Evolutionary conservation across 768 basidiomycete species (phyloP).

Genomic region (Pisolithus marmoratus): DNA sequence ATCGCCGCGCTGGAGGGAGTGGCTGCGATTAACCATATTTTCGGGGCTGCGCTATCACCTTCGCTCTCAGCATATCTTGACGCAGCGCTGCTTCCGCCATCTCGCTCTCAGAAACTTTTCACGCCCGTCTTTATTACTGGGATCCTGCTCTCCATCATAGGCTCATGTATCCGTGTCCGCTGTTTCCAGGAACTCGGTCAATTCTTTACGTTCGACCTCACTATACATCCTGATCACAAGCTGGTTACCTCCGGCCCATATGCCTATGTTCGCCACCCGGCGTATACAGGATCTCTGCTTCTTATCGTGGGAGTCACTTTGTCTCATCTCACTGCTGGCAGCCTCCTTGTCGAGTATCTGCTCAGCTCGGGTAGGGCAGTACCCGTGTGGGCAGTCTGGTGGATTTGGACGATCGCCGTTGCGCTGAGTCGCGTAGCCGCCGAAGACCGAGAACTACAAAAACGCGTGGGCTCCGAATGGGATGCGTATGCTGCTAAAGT

Average conservation of each 20-base stretch:
- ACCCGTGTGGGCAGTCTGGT: slow-evolving; percentile 38
- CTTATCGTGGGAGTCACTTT: slow-evolving; percentile 42
- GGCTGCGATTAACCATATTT: slow-evolving; percentile 30
- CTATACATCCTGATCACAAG: slow-evolving; percentile 45
- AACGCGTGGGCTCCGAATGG: slow-evolving; percentile 43
- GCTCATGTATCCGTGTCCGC: slow-evolving; percentile 44
- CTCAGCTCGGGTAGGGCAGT: slow-evolving; percentile 27
- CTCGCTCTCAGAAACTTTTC: slow-evolving; percentile 23
- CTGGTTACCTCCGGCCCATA: slow-evolving; percentile 49
- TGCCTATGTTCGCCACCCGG: slow-evolving; percentile 50
- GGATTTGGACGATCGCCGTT: slow-evolving; percentile 44
- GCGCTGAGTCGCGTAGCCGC: slow-evolving; percentile 42
- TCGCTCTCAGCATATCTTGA: slow-evolving; percentile 28
- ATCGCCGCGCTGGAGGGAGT: slow-evolving; percentile 47
- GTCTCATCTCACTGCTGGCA: slow-evolving; percentile 41
- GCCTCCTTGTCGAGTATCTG: slow-evolving; percentile 40
- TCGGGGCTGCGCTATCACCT: slow-evolving; percentile 28
- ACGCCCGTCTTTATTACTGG: slow-evolving; percentile 43
- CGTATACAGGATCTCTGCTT: slow-evolving; percentile 49
- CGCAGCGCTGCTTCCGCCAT: slow-evolving; percentile 26
- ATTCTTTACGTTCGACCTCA: slow-evolving; percentile 56
- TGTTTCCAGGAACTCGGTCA: slow-evolving; percentile 50
- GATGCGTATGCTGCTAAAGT: slow-evolving; percentile 39
- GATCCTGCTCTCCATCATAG: slow-evolving; percentile 36
- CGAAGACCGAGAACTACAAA: slow-evolving; percentile 45